A percentile compares a stretch with the other conserved stretches of the same genome.
phyloP scores from a whole-genome alignment of 306 rosid species.

The Arachis hypogaea region DNA sequence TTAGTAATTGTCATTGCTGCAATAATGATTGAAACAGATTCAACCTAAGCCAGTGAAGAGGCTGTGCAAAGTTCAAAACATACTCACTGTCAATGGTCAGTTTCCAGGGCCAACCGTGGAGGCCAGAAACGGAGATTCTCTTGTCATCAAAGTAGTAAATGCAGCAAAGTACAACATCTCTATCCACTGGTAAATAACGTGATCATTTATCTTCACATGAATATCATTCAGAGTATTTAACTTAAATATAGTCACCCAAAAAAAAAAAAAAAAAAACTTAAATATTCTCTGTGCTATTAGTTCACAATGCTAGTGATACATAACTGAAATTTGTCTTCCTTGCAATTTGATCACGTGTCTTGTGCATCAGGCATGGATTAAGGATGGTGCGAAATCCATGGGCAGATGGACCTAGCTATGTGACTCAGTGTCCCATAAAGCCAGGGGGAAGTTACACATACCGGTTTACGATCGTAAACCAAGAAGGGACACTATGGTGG shows the following conservation, averaged over 20 bases:
- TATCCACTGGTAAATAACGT: too few species aligned
- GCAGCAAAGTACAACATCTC: too few species aligned
- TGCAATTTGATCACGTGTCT: conserved; percentile 12
- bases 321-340: conserved; percentile 36
- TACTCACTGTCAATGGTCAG: too few species aligned
- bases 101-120: too few species aligned
- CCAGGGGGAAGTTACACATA: conserved; percentile 94
- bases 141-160: too few species aligned
- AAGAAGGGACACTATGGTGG: conserved; percentile 97
- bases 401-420: conserved; percentile 92
- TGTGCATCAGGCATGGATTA: conserved; percentile 76
- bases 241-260: too few species aligned
- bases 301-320: background rate
- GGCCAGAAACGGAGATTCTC: too few species aligned
- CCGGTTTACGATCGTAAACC: conserved; percentile 73
- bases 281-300: background rate
- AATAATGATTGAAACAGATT: conserved; percentile 43
- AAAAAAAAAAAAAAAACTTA: too few species aligned
- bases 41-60: conserved; percentile 38
- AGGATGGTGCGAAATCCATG: conserved; percentile 84
- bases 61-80: too few species aligned
- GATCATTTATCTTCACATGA: background rate
- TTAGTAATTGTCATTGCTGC: conserved; percentile 4
- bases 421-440: conserved; percentile 86
- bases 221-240: too few species aligned